Conservation (phyloP, 2,329 filamentous ascomycete species). For the Xylaria multiplex region DNA sequence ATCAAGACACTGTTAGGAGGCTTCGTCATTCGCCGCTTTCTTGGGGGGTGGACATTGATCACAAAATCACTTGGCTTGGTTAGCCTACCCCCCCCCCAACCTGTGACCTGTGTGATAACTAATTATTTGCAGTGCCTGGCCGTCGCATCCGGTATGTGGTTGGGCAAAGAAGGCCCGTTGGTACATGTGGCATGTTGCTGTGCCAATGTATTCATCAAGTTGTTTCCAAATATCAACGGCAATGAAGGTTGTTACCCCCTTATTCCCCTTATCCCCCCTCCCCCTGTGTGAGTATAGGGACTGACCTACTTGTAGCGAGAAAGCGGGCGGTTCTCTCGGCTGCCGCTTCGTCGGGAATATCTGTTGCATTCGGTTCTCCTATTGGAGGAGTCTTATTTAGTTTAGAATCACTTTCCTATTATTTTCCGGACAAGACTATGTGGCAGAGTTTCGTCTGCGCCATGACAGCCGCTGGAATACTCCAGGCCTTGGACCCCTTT, state of each 20-base stretch:
- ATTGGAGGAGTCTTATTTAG: conserved; percentile 89
- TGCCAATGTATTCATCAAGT: conserved; percentile 91
- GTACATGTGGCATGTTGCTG: conserved; percentile 98
- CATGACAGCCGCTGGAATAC: conserved; percentile 95
- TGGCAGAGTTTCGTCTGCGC: conserved; percentile 99
- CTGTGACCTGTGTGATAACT: conserved; percentile 30
- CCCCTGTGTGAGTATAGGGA: neutral
- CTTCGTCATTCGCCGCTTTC: conserved; percentile 88
- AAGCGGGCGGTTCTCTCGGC: conserved; percentile 94
- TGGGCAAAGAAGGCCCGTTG: conserved; percentile 94
- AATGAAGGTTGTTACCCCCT: conserved; percentile 76
- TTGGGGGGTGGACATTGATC: conserved; percentile 87
- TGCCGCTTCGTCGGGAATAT: conserved; percentile 89
- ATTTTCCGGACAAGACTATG: conserved; percentile 99
- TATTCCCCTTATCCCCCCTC: too few species aligned
- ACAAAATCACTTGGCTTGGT: conserved; percentile 91
- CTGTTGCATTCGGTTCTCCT: conserved; percentile 95
- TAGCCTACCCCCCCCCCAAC: conserved; percentile 47
- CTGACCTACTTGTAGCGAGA: conserved; percentile 66
- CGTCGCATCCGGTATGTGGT: conserved; percentile 93
- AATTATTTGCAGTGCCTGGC: conserved; percentile 75
- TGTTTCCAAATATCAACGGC: conserved; percentile 80
- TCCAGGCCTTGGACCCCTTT: conserved; percentile 94
- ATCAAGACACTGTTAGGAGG: conserved; percentile 96
- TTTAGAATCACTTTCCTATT: conserved; percentile 94